These are phyloP conservation scores for Suillus discolor DNA, from an alignment of 768 basidiomycete species.

Conservation along the genomic window DNA sequence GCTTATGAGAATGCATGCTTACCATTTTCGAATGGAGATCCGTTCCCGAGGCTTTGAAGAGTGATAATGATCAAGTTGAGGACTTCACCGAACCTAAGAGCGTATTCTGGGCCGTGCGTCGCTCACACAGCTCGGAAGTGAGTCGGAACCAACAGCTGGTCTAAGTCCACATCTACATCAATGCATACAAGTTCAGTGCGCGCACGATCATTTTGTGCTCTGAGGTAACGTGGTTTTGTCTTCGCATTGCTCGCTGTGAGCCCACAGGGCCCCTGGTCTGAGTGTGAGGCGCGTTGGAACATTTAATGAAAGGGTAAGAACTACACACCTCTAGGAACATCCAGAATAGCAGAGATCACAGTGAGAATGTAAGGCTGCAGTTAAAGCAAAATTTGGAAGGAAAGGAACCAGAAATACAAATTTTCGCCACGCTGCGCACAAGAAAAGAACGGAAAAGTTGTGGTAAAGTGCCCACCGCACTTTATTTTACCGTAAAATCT, in stretches of 20 bases:
- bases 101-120: slow-evolving; percentile 93
- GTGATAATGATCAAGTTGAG: neutral
- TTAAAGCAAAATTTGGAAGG: no score
- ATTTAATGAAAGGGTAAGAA: no score
- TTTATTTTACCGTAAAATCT: no score
- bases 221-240: slow-evolving; percentile 91
- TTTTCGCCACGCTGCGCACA: no score
- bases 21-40: slow-evolving; percentile 92
- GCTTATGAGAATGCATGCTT: slow-evolving; percentile 84
- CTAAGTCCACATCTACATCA: slow-evolving; percentile 97
- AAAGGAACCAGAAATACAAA: no score
- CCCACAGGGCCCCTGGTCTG: no score
- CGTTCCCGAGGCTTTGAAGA: slow-evolving; percentile 72
- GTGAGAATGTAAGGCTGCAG: no score
- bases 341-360: no score
- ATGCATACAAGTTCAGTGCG: slow-evolving; percentile 92
- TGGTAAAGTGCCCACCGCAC: no score
- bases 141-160: slow-evolving; percentile 99
- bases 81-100: neutral
- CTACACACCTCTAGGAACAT: no score
- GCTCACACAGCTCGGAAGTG: slow-evolving; percentile 96
- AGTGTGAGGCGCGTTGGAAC: no score
- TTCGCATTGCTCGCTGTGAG: slow-evolving; percentile 97
- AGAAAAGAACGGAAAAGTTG: no score
- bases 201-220: slow-evolving; percentile 85